These are phyloP conservation scores for Ustilago xerochloae DNA, from an alignment of 1,284 basidiomycete species.

Conservation along the genomic window DNA sequence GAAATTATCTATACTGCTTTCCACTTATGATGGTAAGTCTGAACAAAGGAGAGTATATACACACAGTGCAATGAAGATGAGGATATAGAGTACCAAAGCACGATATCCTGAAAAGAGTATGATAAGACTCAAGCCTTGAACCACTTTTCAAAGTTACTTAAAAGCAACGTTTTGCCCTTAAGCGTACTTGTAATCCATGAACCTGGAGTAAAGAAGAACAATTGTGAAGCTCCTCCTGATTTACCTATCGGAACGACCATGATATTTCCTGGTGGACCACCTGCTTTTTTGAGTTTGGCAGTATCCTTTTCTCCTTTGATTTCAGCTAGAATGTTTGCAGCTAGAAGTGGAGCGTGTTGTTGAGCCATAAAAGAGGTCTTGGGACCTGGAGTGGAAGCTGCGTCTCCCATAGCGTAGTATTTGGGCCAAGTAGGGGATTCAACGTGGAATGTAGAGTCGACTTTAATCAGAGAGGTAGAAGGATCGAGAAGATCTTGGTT, in stretches of 20 bases:
- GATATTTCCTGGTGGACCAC: slow-evolving; percentile 7
- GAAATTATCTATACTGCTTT: background rate
- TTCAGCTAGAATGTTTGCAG: slow-evolving; percentile 44
- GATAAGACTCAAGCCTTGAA: slow-evolving; percentile 40
- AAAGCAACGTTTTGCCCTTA: slow-evolving; percentile 46
- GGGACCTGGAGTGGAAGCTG: slow-evolving; percentile 44
- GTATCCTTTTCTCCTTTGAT: slow-evolving; percentile 18
- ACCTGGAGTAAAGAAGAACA: slow-evolving; percentile 28
- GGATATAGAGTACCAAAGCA: too few species aligned
- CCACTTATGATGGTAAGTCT: too few species aligned
- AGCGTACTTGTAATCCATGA: slow-evolving; percentile 29
- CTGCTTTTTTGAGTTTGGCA: slow-evolving; percentile 13
- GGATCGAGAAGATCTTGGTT: slow-evolving; percentile 54
- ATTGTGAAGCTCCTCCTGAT: slow-evolving; percentile 33
- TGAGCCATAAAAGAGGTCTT: slow-evolving; percentile 38
- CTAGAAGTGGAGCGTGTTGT: slow-evolving; percentile 40
- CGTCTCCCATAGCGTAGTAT: slow-evolving; percentile 65
- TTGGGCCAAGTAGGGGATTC: slow-evolving; percentile 14
- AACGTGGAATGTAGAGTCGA: slow-evolving; percentile 58
- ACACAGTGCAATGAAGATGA: too few species aligned
- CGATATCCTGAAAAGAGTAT: too few species aligned
- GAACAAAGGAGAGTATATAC: too few species aligned
- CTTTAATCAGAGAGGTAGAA: slow-evolving; percentile 60
- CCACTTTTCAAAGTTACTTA: slow-evolving; percentile 20
- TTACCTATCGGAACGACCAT: slow-evolving; percentile 44